phyloP scores from a whole-genome alignment of 345 rosid genomes.

The Odontarrhena argentea region DNA sequence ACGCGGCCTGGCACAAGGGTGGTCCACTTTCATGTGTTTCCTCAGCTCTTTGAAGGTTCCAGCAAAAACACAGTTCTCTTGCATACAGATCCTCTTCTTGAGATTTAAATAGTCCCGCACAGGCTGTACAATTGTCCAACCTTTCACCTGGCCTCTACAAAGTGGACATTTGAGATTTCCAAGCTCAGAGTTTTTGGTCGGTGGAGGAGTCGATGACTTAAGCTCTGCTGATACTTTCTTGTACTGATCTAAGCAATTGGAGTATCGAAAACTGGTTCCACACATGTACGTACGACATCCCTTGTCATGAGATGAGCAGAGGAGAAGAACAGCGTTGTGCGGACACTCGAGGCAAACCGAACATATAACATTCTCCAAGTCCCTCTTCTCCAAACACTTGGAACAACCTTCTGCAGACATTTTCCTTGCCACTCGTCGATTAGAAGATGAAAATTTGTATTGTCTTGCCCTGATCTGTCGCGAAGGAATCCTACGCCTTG shows the following conservation, averaged over 20 bases:
- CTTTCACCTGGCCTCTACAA: slow-evolving; percentile 96
- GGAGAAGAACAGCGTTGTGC: slow-evolving; percentile 95
- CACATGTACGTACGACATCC: slow-evolving; percentile 99
- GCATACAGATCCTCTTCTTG: slow-evolving; percentile 90
- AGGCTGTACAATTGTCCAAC: slow-evolving; percentile 94
- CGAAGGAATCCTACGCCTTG: slow-evolving; percentile 55
- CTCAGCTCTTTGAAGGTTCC: slow-evolving; percentile 87
- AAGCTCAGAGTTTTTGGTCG: slow-evolving; percentile 54
- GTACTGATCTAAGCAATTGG: slow-evolving; percentile 95
- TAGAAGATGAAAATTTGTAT: slow-evolving; percentile 48
- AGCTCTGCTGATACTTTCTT: slow-evolving; percentile 76
- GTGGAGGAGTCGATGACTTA: slow-evolving; percentile 46
- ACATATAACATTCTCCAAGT: slow-evolving; percentile 85
- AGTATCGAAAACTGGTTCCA: slow-evolving; percentile 92
- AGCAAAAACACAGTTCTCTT: slow-evolving; percentile 72
- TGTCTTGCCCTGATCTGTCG: slow-evolving; percentile 58
- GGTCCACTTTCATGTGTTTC: slow-evolving; percentile 83
- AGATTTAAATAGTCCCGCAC: slow-evolving; percentile 74
- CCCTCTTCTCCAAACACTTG: slow-evolving; percentile 62
- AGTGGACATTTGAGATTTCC: slow-evolving; percentile 85
- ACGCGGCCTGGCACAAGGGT: slow-evolving; percentile 80
- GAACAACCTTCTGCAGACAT: slow-evolving; percentile 48
- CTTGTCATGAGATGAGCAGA: slow-evolving; percentile 95
- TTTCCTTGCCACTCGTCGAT: slow-evolving; percentile 43
- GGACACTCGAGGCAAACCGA: slow-evolving; percentile 99